Evolutionary conservation across 495 filamentous ascomycete species (phyloP).

Genomic region (Pyrenula massariospora): DNA sequence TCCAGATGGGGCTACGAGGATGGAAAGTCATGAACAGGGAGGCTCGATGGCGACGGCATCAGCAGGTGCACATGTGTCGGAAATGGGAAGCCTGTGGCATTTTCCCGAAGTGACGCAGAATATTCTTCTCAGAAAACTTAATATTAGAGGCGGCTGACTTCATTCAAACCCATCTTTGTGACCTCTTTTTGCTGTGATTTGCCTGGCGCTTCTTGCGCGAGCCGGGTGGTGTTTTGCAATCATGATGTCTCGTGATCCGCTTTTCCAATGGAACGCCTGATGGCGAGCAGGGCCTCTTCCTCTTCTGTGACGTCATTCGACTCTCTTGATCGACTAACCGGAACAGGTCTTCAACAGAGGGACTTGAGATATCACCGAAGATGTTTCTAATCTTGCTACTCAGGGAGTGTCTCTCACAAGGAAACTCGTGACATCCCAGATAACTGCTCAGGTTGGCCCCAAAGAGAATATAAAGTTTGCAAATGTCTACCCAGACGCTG

Average conservation of each 20-base stretch:
- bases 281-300: neutral
- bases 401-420: neutral
- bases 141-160: too few species aligned
- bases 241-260: neutral
- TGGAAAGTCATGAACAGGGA: neutral
- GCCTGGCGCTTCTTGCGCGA: neutral
- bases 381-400: slow-evolving; percentile 8
- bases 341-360: neutral
- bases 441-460: neutral
- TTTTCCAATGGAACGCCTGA: neutral
- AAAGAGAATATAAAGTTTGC: neutral
- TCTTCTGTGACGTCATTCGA: neutral
- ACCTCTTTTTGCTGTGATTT: neutral
- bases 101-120: too few species aligned
- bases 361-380: slow-evolving; percentile 14
- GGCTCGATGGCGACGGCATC: neutral
- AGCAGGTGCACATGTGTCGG: too few species aligned
- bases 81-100: too few species aligned
- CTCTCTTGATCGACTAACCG: neutral
- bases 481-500: neutral
- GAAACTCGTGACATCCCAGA: neutral
- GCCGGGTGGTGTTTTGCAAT: neutral
- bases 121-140: too few species aligned
- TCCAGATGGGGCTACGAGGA: neutral
- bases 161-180: neutral